Percentiles rank a stretch among this genome's conserved stretches.
phyloP scores from a whole-genome alignment of 345 rosid genomes.

The Lepidium sativum region DNA sequence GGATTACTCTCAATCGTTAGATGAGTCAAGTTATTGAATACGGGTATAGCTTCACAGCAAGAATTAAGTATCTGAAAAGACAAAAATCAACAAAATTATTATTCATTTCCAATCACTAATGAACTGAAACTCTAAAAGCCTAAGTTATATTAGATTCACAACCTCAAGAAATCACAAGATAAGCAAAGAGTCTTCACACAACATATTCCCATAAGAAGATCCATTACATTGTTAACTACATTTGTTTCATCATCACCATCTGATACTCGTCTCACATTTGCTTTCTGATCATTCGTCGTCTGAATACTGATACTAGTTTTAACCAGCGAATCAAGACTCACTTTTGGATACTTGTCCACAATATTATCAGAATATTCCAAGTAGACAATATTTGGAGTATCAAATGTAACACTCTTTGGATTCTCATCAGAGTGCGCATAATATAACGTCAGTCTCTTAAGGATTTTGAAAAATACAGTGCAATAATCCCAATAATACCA shows the following conservation, averaged over 20 bases:
- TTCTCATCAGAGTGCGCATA: neutral
- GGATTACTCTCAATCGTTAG: conserved; percentile 8
- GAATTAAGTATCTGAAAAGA: conserved; percentile 9
- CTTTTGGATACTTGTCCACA: neutral
- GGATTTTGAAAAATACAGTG: conserved; percentile 10
- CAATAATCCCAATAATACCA: conserved; percentile 8
- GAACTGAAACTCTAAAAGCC: neutral
- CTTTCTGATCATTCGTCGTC: conserved; percentile 7
- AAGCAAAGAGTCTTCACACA: conserved; percentile 23
- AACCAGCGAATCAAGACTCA: neutral
- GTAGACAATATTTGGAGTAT: conserved; percentile 15
- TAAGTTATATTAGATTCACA: neutral
- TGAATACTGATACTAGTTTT: conserved; percentile 7
- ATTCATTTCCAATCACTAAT: neutral
- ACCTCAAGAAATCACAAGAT: conserved; percentile 21
- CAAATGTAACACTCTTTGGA: conserved; percentile 10
- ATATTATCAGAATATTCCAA: conserved; percentile 16
- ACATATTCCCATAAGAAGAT: conserved; percentile 18
- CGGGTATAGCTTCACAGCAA: conserved; percentile 14
- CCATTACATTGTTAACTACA: conserved; percentile 6
- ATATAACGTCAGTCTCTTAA: conserved; percentile 11
- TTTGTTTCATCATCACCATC: conserved; percentile 8
- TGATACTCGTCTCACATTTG: neutral
- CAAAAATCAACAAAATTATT: neutral
- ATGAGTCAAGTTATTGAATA: conserved; percentile 10